A percentile compares a stretch with the other conserved stretches of the same genome.
These are phyloP conservation scores for Penicillium brevicompactum DNA, from an alignment of 2,329 filamentous ascomycete species.

Conservation along the genomic window DNA sequence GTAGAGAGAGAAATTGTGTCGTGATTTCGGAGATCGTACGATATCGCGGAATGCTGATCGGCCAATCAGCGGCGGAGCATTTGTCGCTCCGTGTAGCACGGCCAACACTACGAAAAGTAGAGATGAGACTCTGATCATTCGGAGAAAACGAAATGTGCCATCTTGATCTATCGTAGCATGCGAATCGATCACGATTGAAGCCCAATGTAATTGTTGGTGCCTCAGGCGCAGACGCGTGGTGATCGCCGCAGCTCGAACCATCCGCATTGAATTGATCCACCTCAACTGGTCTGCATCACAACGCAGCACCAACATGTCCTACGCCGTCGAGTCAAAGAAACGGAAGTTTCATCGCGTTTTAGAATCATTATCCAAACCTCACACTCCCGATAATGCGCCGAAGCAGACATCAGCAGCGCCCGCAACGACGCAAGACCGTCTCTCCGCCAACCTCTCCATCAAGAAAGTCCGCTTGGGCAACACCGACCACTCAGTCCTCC, in stretches of 20 bases:
- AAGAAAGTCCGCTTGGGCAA: slow-evolving; percentile 38
- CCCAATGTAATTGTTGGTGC: slow-evolving; percentile 5
- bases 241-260: slow-evolving; percentile 16
- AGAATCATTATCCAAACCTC: slow-evolving; percentile 45
- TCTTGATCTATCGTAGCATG: neutral
- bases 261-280: slow-evolving; percentile 10
- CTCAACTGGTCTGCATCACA: slow-evolving; percentile 4
- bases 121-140: neutral
- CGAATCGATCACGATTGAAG: neutral
- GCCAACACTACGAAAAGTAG: neutral
- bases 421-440: slow-evolving; percentile 26
- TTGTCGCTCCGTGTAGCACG: slow-evolving; percentile 10
- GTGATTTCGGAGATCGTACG: slow-evolving; percentile 20
- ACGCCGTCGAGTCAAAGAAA: slow-evolving; percentile 50
- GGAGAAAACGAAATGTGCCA: neutral
- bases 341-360: slow-evolving; percentile 51
- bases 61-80: slow-evolving; percentile 26
- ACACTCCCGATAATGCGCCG: slow-evolving; percentile 19
- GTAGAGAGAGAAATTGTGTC: slow-evolving; percentile 13
- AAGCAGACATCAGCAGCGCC: slow-evolving; percentile 23
- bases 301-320: slow-evolving; percentile 38
- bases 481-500: slow-evolving; percentile 21
- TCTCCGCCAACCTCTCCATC: slow-evolving; percentile 31
- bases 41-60: slow-evolving; percentile 13
- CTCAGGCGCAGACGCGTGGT: slow-evolving; percentile 24